These are phyloP conservation scores for Fusarium albosuccineum DNA, from an alignment of 2,329 filamentous ascomycete species.

Conservation along the genomic window DNA sequence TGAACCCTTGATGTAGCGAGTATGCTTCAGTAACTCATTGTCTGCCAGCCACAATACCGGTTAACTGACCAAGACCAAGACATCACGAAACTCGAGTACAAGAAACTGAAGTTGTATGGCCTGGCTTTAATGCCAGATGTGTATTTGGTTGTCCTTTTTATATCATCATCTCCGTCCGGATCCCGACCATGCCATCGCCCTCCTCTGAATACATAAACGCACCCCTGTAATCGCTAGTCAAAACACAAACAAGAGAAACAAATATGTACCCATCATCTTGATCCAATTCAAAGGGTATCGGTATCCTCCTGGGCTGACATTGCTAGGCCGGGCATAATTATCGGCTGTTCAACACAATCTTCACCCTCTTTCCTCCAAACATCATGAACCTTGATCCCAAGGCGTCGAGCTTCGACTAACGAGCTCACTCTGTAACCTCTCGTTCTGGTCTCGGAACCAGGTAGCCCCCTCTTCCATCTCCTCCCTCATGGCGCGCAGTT, in stretches of 20 bases:
- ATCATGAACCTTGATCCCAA: constrained; percentile 50
- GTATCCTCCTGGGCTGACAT: constrained; percentile 37
- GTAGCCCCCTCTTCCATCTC: constrained; percentile 62
- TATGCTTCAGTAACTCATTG: too few species aligned
- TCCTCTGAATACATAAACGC: constrained; percentile 23
- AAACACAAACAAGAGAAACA: constrained; percentile 29
- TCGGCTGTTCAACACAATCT: constrained; percentile 10
- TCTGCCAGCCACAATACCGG: too few species aligned
- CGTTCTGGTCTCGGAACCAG: constrained; percentile 62
- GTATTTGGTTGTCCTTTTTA: constrained; percentile 30
- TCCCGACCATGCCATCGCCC: constrained; percentile 11
- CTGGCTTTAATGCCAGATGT: constrained; percentile 21
- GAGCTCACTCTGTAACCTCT: constrained; percentile 55
- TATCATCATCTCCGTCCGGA: constrained; percentile 14
- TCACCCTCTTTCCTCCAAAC: constrained; percentile 12
- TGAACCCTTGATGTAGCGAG: too few species aligned
- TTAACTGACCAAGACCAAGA: not conserved
- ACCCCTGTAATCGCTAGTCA: constrained; percentile 32
- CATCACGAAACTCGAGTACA: not conserved
- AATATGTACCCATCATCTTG: constrained; percentile 14
- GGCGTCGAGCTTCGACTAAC: constrained; percentile 52
- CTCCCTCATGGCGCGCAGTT: constrained; percentile 57
- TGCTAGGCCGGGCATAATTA: constrained; percentile 8
- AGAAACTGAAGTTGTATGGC: not conserved
- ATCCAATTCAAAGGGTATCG: constrained; percentile 43